Percentiles rank a stretch among this genome's conserved stretches.
These are phyloP conservation scores for Thelephora terrestris DNA, from an alignment of 1,284 basidiomycete genomes.

Conservation along the genomic window DNA sequence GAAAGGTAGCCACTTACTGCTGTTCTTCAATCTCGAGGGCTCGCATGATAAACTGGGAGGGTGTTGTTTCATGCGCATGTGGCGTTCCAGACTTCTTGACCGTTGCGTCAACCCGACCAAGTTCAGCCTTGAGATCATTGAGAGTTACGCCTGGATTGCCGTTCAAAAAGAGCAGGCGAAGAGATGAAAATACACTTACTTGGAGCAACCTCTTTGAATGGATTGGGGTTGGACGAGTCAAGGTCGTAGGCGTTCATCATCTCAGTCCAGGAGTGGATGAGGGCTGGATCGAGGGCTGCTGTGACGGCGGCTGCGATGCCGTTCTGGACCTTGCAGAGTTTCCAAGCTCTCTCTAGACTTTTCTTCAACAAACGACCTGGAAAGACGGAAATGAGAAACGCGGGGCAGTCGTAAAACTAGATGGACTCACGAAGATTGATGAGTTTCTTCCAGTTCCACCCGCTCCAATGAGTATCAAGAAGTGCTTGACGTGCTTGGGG, in stretches of 20 bases:
- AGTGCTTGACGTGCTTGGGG: conserved; percentile 7
- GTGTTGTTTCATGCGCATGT: no score
- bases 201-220: no score
- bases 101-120: no score
- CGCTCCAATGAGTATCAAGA: conserved; percentile 9
- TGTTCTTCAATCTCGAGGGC: no score
- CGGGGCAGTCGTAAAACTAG: not conserved
- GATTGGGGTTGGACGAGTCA: no score
- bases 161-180: no score
- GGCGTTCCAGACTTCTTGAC: no score
- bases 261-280: conserved; percentile 4
- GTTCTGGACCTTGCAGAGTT: not conserved
- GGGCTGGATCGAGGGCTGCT: not conserved
- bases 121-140: no score
- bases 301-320: not conserved
- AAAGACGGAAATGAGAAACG: not conserved
- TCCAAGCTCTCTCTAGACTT: not conserved
- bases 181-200: no score
- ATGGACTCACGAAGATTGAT: conserved; percentile 2
- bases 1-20: no score
- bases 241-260: conserved; percentile 8
- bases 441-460: conserved; percentile 11
- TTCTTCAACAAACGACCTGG: not conserved
- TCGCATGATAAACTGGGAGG: no score
- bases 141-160: no score